A percentile compares a stretch with the other conserved stretches of the same genome.
phyloP scores from a whole-genome alignment of 768 basidiomycete species.

The Mycena sanguinolenta region DNA sequence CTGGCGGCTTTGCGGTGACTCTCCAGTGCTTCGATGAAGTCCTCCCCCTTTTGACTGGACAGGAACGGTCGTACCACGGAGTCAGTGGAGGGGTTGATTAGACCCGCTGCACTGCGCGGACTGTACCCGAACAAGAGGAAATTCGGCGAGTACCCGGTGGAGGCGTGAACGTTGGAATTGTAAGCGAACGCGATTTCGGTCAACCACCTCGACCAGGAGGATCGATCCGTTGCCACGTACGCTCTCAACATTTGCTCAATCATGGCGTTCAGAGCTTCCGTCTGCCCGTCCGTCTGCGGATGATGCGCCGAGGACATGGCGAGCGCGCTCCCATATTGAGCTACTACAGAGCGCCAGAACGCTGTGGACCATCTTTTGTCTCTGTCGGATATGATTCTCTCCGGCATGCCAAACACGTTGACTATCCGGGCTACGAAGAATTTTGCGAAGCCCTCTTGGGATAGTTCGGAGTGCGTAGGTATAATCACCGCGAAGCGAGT shows the following conservation, averaged over 20 bases:
- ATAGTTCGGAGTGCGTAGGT: neutral
- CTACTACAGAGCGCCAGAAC: neutral
- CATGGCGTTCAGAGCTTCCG: no score
- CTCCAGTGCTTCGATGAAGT: neutral
- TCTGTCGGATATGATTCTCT: neutral
- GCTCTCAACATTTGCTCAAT: no score
- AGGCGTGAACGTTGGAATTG: neutral
- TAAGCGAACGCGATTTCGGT: neutral
- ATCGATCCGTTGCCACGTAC: no score
- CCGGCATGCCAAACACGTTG: neutral
- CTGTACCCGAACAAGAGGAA: no score
- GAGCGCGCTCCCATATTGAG: neutral
- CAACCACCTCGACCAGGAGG: neutral
- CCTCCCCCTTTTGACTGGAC: neutral
- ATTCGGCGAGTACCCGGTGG: neutral
- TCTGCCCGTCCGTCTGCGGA: no score
- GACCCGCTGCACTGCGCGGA: neutral
- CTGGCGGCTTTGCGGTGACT: neutral
- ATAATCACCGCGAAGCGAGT: neutral
- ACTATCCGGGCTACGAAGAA: neutral
- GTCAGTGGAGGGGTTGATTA: neutral
- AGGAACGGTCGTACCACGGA: neutral
- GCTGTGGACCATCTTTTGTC: neutral
- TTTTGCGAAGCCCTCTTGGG: neutral
- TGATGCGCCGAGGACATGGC: neutral